Evolutionary conservation across 495 filamentous ascomycete species (phyloP).

Genomic region (Penicillium turbatum): DNA sequence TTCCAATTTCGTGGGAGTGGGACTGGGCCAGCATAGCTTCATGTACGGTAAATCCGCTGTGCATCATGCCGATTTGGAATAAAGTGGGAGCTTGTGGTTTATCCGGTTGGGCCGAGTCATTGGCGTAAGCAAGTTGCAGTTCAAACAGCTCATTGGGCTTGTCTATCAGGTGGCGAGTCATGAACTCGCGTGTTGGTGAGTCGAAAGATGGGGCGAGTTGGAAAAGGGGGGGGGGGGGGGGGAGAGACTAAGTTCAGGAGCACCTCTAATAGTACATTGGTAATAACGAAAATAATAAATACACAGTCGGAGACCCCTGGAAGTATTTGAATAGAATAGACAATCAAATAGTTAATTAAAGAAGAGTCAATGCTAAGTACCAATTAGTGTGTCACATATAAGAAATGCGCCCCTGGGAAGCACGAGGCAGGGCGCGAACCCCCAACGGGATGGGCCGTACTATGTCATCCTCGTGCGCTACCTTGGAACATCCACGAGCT

Average conservation of each 20-base stretch:
- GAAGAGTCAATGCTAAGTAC: not conserved
- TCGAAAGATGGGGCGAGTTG: not conserved
- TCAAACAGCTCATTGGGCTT: not conserved
- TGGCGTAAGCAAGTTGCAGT: not conserved
- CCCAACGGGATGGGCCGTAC: conserved; percentile 1
- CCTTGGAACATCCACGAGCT: conserved; percentile 8
- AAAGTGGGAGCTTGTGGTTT: conserved; percentile 7
- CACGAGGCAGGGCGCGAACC: conserved; percentile 25
- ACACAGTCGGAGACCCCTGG: not conserved
- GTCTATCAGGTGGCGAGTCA: not conserved
- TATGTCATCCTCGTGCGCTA: conserved; percentile 19
- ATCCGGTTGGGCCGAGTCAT: conserved; percentile 7
- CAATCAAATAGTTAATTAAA: not conserved
- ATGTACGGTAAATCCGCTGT: conserved; percentile 20
- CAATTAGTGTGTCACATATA: conserved; percentile 5
- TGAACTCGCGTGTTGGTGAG: not conserved
- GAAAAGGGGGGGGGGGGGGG: too few relatives aligned
- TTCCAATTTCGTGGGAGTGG: conserved; percentile 24
- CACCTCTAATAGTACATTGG: not conserved
- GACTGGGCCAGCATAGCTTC: conserved; percentile 13
- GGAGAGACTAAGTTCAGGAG: not conserved
- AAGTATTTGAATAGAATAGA: not conserved
- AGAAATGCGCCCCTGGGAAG: conserved; percentile 5
- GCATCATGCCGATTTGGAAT: conserved; percentile 12
- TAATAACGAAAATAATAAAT: not conserved